phyloP scores from a whole-genome alignment of 73 alveolate species.

The Effrenium voratum region DNA sequence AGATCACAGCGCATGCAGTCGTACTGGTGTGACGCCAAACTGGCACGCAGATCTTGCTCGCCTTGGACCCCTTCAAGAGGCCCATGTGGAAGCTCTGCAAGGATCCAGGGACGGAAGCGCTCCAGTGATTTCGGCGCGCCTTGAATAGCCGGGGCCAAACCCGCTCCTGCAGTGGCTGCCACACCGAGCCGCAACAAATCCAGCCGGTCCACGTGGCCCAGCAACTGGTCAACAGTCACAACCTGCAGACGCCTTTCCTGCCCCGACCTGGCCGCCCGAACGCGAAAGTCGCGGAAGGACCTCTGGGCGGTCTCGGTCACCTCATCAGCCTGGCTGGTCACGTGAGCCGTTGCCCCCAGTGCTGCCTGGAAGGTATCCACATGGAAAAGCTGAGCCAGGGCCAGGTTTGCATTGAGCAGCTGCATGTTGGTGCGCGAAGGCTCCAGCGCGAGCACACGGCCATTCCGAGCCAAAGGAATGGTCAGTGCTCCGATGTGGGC shows the following conservation, averaged over 20 bases:
- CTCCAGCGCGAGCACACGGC: constrained; percentile 73
- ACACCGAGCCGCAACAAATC: constrained; percentile 16
- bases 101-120: constrained; percentile 80
- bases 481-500: constrained; percentile 71
- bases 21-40: background rate
- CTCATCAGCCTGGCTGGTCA: background rate
- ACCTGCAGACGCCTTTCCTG: background rate
- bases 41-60: background rate
- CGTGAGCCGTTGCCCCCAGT: constrained; percentile 33
- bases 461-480: constrained; percentile 24
- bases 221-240: constrained; percentile 52
- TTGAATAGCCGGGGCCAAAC: background rate
- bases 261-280: background rate
- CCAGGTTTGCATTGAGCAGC: constrained; percentile 52
- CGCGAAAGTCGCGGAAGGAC: constrained; percentile 14
- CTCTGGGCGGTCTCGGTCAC: background rate
- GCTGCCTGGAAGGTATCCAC: constrained; percentile 74
- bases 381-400: constrained; percentile 60
- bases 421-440: constrained; percentile 6
- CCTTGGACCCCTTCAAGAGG: background rate
- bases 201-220: constrained; percentile 54
- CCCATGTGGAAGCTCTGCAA: background rate
- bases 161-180: background rate
- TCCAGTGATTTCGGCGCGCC: constrained; percentile 48
- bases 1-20: too few species aligned